phyloP scores from a whole-genome alignment of 202 grass and related monocot species.

The Dendrocalamus latiflorus region DNA sequence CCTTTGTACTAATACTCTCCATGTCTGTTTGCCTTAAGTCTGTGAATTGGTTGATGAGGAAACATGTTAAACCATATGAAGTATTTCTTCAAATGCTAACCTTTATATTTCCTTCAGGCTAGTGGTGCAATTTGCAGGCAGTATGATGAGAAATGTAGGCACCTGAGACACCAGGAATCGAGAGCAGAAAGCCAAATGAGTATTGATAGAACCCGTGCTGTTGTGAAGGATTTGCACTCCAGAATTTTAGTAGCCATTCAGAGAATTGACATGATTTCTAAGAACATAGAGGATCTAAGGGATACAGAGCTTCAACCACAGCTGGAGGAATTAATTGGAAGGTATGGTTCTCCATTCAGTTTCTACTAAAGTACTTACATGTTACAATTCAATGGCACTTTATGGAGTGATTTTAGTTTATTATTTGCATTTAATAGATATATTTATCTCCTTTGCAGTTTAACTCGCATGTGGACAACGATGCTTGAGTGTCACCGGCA shows the following conservation, averaged over 20 bases:
- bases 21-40: background rate
- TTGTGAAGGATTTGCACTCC: slow-evolving; percentile 88
- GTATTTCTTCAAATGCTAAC: background rate
- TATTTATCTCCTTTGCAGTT: slow-evolving; percentile 43
- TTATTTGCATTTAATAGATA: slow-evolving; percentile 25
- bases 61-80: slow-evolving; percentile 3
- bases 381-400: slow-evolving; percentile 12
- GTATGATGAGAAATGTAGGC: slow-evolving; percentile 84
- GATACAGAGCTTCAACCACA: slow-evolving; percentile 99
- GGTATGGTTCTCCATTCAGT: slow-evolving; percentile 52
- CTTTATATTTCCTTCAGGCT: slow-evolving; percentile 56
- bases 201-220: slow-evolving; percentile 86
- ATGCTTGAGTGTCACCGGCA: slow-evolving; percentile 74
- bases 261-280: slow-evolving; percentile 90
- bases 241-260: slow-evolving; percentile 91
- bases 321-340: slow-evolving; percentile 92
- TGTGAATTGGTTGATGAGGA: background rate
- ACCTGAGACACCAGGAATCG: slow-evolving; percentile 77
- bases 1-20: background rate
- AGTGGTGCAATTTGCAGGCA: slow-evolving; percentile 64
- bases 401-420: background rate
- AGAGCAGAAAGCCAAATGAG: slow-evolving; percentile 60
- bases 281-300: slow-evolving; percentile 88
- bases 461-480: slow-evolving; percentile 74
- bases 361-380: background rate